phyloP scores from a whole-genome alignment of 495 filamentous ascomycete genomes.

The Hyaloscypha bicolor region DNA sequence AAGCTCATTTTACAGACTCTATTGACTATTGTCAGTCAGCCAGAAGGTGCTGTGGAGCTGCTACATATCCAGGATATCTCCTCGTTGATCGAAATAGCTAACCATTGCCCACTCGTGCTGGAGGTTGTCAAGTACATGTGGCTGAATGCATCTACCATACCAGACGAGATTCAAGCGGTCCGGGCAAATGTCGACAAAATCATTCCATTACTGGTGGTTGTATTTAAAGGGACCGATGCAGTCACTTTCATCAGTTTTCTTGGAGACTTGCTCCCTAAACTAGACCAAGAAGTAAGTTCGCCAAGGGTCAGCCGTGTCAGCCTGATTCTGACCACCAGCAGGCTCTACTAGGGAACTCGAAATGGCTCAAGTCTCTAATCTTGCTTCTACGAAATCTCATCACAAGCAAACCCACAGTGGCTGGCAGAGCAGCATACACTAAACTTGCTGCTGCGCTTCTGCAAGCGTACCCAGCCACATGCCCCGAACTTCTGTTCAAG shows the following conservation, averaged over 20 bases:
- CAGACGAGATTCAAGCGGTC: slow-evolving; percentile 1
- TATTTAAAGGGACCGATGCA: slow-evolving; percentile 53
- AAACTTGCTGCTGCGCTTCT: slow-evolving; percentile 56
- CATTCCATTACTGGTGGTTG: slow-evolving; percentile 45
- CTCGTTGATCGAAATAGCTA: slow-evolving; percentile 53
- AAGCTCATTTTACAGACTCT: slow-evolving; percentile 56
- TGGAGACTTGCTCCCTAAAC: slow-evolving; percentile 43
- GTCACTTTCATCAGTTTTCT: slow-evolving; percentile 52
- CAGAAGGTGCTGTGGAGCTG: slow-evolving; percentile 49
- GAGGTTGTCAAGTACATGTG: slow-evolving; percentile 56
- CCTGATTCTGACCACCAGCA: slow-evolving; percentile 33
- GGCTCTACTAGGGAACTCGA: slow-evolving; percentile 32
- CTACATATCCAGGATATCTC: slow-evolving; percentile 47
- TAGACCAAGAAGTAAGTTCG: slow-evolving; percentile 43
- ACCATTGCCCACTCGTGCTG: slow-evolving; percentile 51
- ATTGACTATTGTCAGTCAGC: slow-evolving; percentile 47
- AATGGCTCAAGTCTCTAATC: slow-evolving; percentile 46
- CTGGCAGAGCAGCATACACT: slow-evolving; percentile 50
- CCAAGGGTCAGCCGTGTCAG: slow-evolving; percentile 9
- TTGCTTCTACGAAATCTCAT: slow-evolving; percentile 46
- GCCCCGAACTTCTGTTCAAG: slow-evolving; percentile 50
- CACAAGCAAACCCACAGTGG: slow-evolving; percentile 46
- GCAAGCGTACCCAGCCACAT: slow-evolving; percentile 46
- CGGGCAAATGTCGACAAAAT: slow-evolving; percentile 45
- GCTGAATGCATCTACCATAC: slow-evolving; percentile 38